Evolutionary conservation across 371 early-diverging fungal species (phyloP), one percentile per base, ranked within the genome.

Genomic region (Mucor plumbeus): DNA sequence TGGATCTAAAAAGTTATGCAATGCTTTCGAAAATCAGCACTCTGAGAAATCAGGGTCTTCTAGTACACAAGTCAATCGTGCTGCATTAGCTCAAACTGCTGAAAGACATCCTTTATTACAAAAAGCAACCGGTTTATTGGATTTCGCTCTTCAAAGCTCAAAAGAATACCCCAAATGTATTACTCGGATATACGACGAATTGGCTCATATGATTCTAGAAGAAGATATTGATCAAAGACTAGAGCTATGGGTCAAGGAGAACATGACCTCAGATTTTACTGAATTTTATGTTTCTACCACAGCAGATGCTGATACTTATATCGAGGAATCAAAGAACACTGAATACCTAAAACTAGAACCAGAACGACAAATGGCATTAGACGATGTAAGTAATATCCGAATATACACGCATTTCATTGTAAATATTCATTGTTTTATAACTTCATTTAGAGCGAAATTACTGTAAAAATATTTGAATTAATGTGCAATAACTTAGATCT

Each of bases 161-260:
- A 64, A 72, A 33, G 77, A 78, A 53, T 84, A 85, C 63, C 78
- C 86, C 7, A 40, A 36, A n/a, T 92, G 88, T 58, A 54, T 91
- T 14, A 80, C 92, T 2, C 74, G 92, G 59, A 84, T 91, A 0
- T 92, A 87, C 68, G 92, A 94, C 68, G 93, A 92, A 64, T 75
- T 94, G 5, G 85, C 93, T 7, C 76, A 83, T 33, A 77, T 91
- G 54, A 76, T 94, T 17, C 67, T 77, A 33, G 76, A 81, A 21
- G 73, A 77, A 0, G 59, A 77, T 34, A 60, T 92, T 34, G 88
- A 92, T 38, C 61, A 65, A 33, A 83, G 85, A 15, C 67, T 94
- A n/a, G 79, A 85, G 17, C 39, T 77, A 0, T 94, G 93, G 92
- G 79, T 93, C 48, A 80, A 84, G 53, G 91, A 91, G 26, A 88